These are phyloP conservation scores for Colletotrichum gloeosporioides DNA, from an alignment of 2,329 filamentous ascomycete genomes.

Conservation along the genomic window DNA sequence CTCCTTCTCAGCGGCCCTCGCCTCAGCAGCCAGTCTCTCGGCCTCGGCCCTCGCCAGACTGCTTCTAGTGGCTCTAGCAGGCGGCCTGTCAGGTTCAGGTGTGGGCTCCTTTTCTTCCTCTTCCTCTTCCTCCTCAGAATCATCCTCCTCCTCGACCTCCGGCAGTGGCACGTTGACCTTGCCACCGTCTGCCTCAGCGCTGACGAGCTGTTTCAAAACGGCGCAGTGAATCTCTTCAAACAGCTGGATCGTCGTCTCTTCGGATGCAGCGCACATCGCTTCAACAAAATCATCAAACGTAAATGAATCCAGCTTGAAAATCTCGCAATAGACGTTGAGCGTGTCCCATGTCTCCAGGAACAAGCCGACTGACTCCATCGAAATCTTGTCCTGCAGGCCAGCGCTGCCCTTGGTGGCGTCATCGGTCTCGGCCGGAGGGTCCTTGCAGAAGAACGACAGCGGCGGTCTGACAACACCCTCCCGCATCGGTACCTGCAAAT, in stretches of 20 bases:
- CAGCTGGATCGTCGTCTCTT: constrained; percentile 79
- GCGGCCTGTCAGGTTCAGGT: constrained; percentile 74
- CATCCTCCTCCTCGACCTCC: constrained; percentile 73
- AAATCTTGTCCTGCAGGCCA: constrained; percentile 64
- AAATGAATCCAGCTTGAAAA: constrained; percentile 94
- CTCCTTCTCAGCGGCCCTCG: constrained; percentile 56
- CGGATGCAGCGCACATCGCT: constrained; percentile 78
- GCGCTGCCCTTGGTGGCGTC: constrained; percentile 30
- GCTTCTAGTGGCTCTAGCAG: constrained; percentile 79
- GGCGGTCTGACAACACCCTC: constrained; percentile 72
- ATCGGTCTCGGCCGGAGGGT: constrained; percentile 59
- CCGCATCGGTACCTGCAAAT: constrained; percentile 79
- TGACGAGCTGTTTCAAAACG: constrained; percentile 85
- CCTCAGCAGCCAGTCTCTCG: constrained; percentile 68
- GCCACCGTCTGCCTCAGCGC: constrained; percentile 75
- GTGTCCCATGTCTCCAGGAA: constrained; percentile 95
- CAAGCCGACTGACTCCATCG: constrained; percentile 84
- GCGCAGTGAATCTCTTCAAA: constrained; percentile 92
- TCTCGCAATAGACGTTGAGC: constrained; percentile 95
- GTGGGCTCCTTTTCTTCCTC: constrained; percentile 60
- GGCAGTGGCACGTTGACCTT: constrained; percentile 81
- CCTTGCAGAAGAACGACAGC: constrained; percentile 77
- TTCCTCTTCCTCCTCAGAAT: constrained; percentile 66
- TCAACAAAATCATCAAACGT: constrained; percentile 97
- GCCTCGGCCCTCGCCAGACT: constrained; percentile 84